Conservation (phyloP, 2,329 filamentous ascomycete genomes). For the Fusarium chaquense region DNA sequence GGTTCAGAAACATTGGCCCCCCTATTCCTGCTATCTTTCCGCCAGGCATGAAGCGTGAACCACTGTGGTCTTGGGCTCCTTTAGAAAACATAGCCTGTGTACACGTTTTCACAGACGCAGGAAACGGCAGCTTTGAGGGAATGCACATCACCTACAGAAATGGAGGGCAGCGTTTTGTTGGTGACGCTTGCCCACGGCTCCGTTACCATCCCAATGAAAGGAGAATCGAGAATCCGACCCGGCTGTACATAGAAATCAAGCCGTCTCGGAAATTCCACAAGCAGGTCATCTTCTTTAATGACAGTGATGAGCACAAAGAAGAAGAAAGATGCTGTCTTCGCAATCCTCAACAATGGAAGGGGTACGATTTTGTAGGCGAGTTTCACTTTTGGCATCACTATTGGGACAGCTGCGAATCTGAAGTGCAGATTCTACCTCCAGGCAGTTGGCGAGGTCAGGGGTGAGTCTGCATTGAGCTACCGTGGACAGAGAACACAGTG, state of each 20-base stretch:
- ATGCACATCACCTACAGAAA: slow-evolving; percentile 5
- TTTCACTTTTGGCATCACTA: neutral
- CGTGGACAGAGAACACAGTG: too few species aligned
- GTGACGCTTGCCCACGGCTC: neutral
- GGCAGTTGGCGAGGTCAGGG: too few species aligned
- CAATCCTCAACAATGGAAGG: too few species aligned
- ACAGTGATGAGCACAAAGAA: rapidly evolving
- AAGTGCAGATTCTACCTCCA: neutral
- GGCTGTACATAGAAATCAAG: neutral
- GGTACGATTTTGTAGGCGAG: neutral
- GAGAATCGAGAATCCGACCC: neutral
- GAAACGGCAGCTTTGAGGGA: neutral
- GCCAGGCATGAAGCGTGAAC: too few species aligned
- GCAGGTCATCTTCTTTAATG: neutral
- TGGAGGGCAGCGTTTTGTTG: neutral
- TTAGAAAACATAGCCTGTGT: neutral
- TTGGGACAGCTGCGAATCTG: neutral
- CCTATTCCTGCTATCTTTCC: too few species aligned
- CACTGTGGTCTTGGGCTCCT: neutral
- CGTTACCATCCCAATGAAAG: too few species aligned
- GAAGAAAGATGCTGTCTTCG: too few species aligned
- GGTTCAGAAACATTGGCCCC: neutral
- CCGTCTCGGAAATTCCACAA: rapidly evolving
- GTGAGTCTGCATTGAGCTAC: too few species aligned
- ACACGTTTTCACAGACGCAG: neutral